These are phyloP conservation scores for Xylaria sp. DNA, from an alignment of 2,329 filamentous ascomycete genomes.

Conservation along the genomic window DNA sequence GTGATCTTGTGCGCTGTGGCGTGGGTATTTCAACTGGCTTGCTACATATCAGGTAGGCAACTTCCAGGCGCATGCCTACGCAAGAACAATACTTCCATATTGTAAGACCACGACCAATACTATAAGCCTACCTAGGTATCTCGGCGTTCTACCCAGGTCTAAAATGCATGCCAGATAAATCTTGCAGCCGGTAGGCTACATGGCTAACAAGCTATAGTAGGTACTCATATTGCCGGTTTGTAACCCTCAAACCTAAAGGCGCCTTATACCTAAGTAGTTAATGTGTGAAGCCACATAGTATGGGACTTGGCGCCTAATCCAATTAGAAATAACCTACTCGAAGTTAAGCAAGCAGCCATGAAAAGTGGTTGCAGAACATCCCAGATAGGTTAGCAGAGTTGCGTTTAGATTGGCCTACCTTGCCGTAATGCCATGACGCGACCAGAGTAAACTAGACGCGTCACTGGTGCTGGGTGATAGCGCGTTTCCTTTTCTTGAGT, in stretches of 20 bases:
- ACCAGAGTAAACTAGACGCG: no score
- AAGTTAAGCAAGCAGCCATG: not conserved
- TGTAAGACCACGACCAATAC: not conserved
- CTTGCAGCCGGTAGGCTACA: not conserved
- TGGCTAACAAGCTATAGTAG: not conserved
- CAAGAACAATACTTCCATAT: not conserved
- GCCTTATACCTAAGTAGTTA: not conserved
- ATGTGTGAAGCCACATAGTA: not conserved
- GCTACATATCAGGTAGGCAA: no score
- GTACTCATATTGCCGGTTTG: not conserved
- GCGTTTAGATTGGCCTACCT: not conserved
- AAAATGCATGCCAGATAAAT: not conserved
- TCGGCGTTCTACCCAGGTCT: not conserved
- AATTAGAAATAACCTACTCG: not conserved
- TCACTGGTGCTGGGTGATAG: not conserved
- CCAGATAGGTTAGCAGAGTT: not conserved
- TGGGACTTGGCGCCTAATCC: not conserved
- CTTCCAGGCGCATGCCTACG: not conserved
- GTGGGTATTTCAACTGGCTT: no score
- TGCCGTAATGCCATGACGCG: not conserved
- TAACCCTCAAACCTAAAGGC: not conserved
- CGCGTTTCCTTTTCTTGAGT: not conserved
- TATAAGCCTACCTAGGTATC: not conserved
- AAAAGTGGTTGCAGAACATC: not conserved
- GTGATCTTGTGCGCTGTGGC: not conserved